These are phyloP conservation scores for Bremia lactucae DNA, from an alignment of 352 stramenopile species.

Conservation along the genomic window DNA sequence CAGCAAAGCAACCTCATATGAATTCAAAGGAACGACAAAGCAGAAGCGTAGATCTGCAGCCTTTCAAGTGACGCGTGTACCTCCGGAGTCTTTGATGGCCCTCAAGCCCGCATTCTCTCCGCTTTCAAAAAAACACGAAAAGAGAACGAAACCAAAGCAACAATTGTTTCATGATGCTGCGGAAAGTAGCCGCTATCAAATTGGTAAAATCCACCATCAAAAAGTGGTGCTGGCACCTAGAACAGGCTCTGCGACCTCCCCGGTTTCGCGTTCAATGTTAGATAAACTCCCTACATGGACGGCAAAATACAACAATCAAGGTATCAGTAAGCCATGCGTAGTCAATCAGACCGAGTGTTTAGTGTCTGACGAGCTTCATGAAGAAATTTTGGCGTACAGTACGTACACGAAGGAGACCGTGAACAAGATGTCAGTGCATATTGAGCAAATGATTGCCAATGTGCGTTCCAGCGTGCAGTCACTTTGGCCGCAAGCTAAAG, in stretches of 20 bases:
- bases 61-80: background rate
- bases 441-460: conserved; percentile 77
- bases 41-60: conserved; percentile 15
- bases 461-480: conserved; percentile 52
- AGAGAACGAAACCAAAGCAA: conserved; percentile 26
- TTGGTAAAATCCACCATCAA: conserved; percentile 65
- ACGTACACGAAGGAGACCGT: conserved; percentile 61
- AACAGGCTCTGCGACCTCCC: background rate
- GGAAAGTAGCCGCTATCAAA: conserved; percentile 31
- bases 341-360: conserved; percentile 1
- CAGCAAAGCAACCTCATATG: no score
- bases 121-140: conserved; percentile 8
- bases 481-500: conserved; percentile 61
- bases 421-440: conserved; percentile 64
- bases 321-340: no score
- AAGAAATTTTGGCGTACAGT: conserved; percentile 74
- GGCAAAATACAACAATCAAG: conserved; percentile 14
- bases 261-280: conserved; percentile 12
- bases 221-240: conserved; percentile 43
- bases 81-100: background rate
- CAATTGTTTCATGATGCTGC: conserved; percentile 8
- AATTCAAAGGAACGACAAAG: no score
- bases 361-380: conserved; percentile 46
- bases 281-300: conserved; percentile 30
- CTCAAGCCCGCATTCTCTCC: background rate